Percentiles rank a stretch among this genome's conserved stretches.
Conservation (phyloP, 176 grass and related monocot species). For the Sorghum bicolor region Sorghum_bicolor_NCBIv3 NC_012875.2:59075501-59076000, state of each 20-base stretch:
- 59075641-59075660: slow-evolving; percentile 13
- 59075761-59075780: slow-evolving; percentile 19
- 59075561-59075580: not conserved
- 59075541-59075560: not conserved
- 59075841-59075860: not conserved
- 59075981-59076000: not conserved
- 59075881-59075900: slow-evolving; percentile 49
- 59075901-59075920: slow-evolving; percentile 72
- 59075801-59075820: slow-evolving; percentile 14
- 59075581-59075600: slow-evolving; percentile 14
- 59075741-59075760: slow-evolving; percentile 10
- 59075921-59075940: slow-evolving; percentile 98
- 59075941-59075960: slow-evolving; percentile 98
- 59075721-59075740: not conserved
- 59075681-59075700: not conserved
- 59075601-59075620: not conserved
- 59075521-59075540: not conserved
- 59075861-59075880: slow-evolving; percentile 54
- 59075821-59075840: slow-evolving; percentile 23
- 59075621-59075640: not conserved
- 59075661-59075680: not conserved
- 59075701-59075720: slow-evolving; percentile 5
- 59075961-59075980: slow-evolving; percentile 41
- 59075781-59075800: not conserved
- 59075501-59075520: not conserved